Evolutionary conservation across 805 yeast species (phyloP).

Genomic region (Saturnispora zaruensis): DNA sequence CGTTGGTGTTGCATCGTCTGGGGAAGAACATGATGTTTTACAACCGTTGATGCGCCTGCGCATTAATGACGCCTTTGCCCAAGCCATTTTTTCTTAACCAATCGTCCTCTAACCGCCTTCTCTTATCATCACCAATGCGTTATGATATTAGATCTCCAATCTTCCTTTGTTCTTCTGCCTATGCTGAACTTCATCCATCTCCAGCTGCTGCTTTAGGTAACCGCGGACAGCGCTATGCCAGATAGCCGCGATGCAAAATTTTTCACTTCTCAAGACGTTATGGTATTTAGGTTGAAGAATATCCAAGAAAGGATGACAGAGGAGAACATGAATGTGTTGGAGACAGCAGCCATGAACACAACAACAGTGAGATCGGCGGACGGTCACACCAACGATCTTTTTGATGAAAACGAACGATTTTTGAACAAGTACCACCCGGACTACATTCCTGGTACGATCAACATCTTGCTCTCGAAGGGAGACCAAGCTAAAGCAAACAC

Average conservation of each 20-base stretch:
- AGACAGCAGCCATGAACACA: slow-evolving; percentile 4
- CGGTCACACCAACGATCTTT: neutral
- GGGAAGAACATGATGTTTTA: neutral
- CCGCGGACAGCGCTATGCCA: neutral
- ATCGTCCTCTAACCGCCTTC: neutral
- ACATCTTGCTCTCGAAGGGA: slow-evolving; percentile 31
- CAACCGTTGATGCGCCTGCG: neutral
- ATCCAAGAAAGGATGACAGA: neutral
- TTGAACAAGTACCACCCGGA: slow-evolving; percentile 31
- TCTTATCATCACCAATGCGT: neutral
- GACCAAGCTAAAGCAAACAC: slow-evolving; percentile 16
- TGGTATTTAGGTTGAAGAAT: neutral
- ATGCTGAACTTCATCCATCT: neutral
- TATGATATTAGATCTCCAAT: neutral
- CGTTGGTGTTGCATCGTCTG: neutral
- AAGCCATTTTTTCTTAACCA: neutral
- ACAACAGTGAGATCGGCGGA: slow-evolving; percentile 7
- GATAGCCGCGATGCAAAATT: slow-evolving; percentile 10
- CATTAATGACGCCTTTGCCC: neutral
- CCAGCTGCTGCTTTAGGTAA: neutral
- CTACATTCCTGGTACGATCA: slow-evolving; percentile 49
- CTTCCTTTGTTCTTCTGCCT: neutral
- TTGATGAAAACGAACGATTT: slow-evolving; percentile 18
- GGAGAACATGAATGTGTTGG: neutral
- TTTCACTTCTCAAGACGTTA: neutral